Evolutionary conservation across 257 asterid genomes (phyloP).

Genomic region (Nicotiana noctiflora): DNA sequence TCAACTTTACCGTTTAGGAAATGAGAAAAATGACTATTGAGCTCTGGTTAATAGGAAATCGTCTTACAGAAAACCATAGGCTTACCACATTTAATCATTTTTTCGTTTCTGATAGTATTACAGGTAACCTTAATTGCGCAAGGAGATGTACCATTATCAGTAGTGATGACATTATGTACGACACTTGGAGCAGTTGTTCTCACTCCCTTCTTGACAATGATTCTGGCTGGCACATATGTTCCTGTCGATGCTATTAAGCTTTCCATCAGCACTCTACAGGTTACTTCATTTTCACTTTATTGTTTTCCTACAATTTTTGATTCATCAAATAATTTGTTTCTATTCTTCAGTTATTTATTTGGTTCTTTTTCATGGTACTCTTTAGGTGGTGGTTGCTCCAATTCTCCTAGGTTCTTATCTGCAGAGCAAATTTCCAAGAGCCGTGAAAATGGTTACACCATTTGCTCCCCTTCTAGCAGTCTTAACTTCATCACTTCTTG

Average conservation of each 20-base stretch:
- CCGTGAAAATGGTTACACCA: conserved; percentile 48
- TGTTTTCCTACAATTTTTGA: neutral
- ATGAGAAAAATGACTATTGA: neutral
- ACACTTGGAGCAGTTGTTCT: conserved; percentile 85
- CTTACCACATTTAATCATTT: conserved; percentile 14
- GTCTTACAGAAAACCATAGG: neutral
- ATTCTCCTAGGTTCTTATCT: conserved; percentile 71
- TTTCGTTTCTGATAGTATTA: conserved; percentile 35
- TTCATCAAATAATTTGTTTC: neutral
- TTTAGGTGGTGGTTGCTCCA: conserved; percentile 93
- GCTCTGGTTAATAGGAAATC: neutral
- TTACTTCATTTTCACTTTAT: conserved; percentile 13
- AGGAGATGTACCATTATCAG: conserved; percentile 86
- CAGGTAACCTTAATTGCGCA: conserved; percentile 91
- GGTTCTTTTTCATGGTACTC: neutral
- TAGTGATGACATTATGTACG: conserved; percentile 82
- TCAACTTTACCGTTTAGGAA: neutral
- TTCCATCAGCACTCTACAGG: conserved; percentile 94
- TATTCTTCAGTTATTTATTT: neutral
- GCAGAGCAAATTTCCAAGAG: conserved; percentile 57
- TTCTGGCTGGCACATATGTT: conserved; percentile 81
- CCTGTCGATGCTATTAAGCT: conserved; percentile 68
- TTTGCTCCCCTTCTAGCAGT: conserved; percentile 81
- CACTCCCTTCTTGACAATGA: conserved; percentile 67
- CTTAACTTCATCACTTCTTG: conserved; percentile 65